phyloP scores from a whole-genome alignment of 306 rosid species.

The Albizia julibrissin region DNA sequence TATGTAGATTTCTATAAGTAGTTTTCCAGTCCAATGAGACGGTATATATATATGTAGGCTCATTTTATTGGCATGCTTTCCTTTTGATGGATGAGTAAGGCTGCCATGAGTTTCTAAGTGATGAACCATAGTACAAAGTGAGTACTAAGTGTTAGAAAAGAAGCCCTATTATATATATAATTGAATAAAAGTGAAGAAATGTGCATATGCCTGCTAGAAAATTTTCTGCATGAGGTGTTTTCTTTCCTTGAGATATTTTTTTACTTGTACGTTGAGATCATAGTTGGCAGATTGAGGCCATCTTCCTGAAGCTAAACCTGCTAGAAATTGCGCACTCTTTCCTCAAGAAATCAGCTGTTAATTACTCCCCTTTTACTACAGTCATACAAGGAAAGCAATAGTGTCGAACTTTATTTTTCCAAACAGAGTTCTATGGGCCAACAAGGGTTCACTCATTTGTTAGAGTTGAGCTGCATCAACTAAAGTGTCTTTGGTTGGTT shows the following conservation, averaged over 20 bases:
- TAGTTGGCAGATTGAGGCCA: not conserved
- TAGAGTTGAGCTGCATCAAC: not conserved
- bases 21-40: constrained; percentile 13
- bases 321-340: not conserved
- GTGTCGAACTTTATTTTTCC: not conserved
- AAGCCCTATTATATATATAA: not conserved
- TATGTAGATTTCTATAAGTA: not conserved
- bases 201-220: not conserved
- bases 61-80: not conserved
- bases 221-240: not conserved
- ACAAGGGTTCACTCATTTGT: not conserved
- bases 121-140: not conserved
- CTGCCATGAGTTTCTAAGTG: not conserved
- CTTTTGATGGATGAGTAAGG: not conserved
- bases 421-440: not conserved
- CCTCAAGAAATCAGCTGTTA: not conserved
- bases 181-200: not conserved
- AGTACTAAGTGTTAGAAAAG: not conserved
- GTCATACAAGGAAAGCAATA: not conserved
- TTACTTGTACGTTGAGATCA: not conserved
- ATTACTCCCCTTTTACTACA: not conserved
- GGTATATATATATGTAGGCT: not conserved
- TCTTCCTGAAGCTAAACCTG: not conserved
- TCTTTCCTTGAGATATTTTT: not conserved
- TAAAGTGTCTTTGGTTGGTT: not conserved